Conservation (phyloP, 805 yeast species). For the Metschnikowia aberdeeniae region DNA sequence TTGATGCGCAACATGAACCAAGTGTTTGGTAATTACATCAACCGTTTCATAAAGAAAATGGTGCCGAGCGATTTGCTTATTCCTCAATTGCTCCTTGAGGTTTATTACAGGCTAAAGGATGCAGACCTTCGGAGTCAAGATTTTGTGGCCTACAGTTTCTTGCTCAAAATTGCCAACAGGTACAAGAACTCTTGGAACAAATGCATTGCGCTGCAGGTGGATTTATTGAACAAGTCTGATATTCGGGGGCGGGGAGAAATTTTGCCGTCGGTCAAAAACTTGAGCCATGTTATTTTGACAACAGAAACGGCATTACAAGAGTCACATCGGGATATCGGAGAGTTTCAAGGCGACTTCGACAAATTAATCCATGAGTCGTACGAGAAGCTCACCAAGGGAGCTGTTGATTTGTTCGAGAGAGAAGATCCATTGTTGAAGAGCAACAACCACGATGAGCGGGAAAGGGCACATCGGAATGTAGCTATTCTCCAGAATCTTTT, state of each 20-base stretch:
- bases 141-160: conserved; percentile 45
- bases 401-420: conserved; percentile 31
- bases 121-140: conserved; percentile 55
- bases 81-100: conserved; percentile 29
- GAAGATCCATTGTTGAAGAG: conserved; percentile 44
- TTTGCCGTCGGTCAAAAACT: conserved; percentile 30
- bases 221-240: conserved; percentile 30
- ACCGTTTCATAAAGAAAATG: conserved; percentile 31
- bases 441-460: conserved; percentile 42
- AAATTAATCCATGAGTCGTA: conserved; percentile 29
- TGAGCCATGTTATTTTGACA: conserved; percentile 29
- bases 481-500: conserved; percentile 38
- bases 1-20: conserved; percentile 42
- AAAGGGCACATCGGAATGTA: conserved; percentile 38
- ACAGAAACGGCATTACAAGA: conserved; percentile 33
- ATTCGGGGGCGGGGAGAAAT: conserved; percentile 36
- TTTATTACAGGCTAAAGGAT: conserved; percentile 28
- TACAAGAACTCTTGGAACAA: conserved; percentile 55
- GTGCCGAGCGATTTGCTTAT: conserved; percentile 33
- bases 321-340: conserved; percentile 11
- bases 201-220: conserved; percentile 53
- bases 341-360: conserved; percentile 18
- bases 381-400: conserved; percentile 29
- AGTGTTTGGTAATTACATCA: conserved; percentile 43
- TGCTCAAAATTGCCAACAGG: conserved; percentile 50